Evolutionary conservation across 352 stramenopile genomes (phyloP), one percentile per base, ranked within the genome.

Genomic region (Phytophthora rubi): DNA sequence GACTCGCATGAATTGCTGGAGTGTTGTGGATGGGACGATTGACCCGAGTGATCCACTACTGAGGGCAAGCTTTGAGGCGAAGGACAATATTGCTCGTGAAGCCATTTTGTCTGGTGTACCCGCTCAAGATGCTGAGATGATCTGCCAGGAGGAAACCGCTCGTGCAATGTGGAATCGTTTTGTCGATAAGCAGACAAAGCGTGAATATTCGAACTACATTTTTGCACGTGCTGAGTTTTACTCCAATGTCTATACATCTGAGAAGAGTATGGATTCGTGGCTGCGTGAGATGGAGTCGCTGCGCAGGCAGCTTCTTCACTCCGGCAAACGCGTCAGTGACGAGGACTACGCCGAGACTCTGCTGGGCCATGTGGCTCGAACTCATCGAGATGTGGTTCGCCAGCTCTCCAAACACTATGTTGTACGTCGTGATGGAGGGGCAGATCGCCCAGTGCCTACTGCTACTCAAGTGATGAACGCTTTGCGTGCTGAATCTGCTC

Each of bases 191-290:
- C 62, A 70, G 23, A 70, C 63, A 2, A 65, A 70, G 35, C 35
- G 26, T 3, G 63, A 65, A 32, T 70, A 70, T 32, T 64, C 35
- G 2, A 65, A 70, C 44, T 65, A 60, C 49, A 62, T 68, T 26
- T 57, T 62, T 7, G 26, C n/a, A 15, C 37, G 48, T 33, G 16
- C 35, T 23, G 47, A 70, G 23, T 70, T 64, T 16, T 70, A 70
- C 35, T 63, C 35, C 4, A 59, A 63, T 18, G 26, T 56, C 0
- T 65, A 52, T 32, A 61, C 56, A 8, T 51, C 21, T 2, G 39
- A 58, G 7, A 66, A 66, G 35, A 53, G 16, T 26, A 70, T 70
- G 33, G 54, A 64, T 16, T 4, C 13, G 6, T 70, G 53, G 53
- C 7, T 59, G 10, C 23, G 16, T 4, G 53, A 70, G 7, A 70